Conservation (phyloP, 1,139 yeast species). For the Suhomyces coccinellae region DNA sequence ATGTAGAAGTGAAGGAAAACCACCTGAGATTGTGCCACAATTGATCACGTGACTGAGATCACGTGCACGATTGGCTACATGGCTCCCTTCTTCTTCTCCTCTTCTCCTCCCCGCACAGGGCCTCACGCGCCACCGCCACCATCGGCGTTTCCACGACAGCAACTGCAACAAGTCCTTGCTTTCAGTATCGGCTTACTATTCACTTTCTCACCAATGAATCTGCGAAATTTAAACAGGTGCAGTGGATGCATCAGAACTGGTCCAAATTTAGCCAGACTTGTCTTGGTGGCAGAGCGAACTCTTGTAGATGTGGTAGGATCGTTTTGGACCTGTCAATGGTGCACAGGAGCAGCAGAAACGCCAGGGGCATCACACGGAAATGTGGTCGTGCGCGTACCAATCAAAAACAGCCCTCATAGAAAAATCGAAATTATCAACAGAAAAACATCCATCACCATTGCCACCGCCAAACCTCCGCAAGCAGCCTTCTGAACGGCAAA, state of each 20-base stretch:
- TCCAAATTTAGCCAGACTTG: not conserved
- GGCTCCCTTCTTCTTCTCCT: not conserved
- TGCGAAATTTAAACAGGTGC: not conserved
- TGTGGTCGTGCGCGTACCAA: constrained; percentile 3
- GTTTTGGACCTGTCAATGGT: no score
- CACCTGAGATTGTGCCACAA: no score
- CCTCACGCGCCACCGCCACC: constrained; percentile 1
- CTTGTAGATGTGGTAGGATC: not conserved
- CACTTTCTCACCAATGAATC: not conserved
- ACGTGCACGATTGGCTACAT: no score
- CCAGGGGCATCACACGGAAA: not conserved
- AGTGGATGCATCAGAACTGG: not conserved
- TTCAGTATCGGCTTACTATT: not conserved
- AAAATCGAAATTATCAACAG: constrained; percentile 5
- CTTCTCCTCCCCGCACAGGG: not conserved
- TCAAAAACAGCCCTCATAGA: constrained; percentile 2
- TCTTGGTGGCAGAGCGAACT: not conserved
- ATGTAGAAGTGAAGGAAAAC: no score
- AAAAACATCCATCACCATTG: not conserved
- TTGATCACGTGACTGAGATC: not conserved
- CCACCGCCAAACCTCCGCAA: not conserved
- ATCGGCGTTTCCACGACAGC: not conserved
- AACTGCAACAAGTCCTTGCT: not conserved
- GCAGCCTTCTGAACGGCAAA: not conserved
- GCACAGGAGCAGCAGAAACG: no score